Conservation (phyloP, 169 alveolate genomes). For the Plasmodium falciparum region DNA sequence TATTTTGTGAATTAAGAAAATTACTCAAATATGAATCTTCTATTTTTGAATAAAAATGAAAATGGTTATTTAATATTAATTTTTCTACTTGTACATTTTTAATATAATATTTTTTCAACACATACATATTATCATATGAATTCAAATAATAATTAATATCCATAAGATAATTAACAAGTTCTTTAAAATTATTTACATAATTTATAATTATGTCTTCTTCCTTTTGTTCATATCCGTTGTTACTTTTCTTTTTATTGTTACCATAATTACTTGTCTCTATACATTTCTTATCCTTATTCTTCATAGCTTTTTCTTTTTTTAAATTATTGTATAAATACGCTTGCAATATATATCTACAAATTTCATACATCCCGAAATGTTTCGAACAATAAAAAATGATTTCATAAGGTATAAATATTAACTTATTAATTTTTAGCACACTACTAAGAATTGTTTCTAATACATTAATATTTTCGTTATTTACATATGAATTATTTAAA, state of each 20-base stretch:
- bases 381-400: conserved; percentile 50
- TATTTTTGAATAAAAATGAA: conserved; percentile 21
- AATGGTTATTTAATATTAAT: conserved; percentile 45
- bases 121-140: conserved; percentile 59
- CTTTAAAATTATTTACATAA: conserved; percentile 15
- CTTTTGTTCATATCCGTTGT: neutral
- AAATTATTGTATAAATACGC: conserved; percentile 12
- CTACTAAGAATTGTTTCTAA: conserved; percentile 48
- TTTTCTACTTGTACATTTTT: conserved; percentile 29
- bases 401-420: conserved; percentile 34
- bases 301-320: neutral
- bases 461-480: conserved; percentile 35
- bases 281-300: neutral
- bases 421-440: conserved; percentile 19
- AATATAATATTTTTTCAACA: conserved; percentile 17
- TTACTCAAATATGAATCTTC: conserved; percentile 36
- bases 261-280: neutral
- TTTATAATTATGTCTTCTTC: neutral
- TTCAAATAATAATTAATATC: conserved; percentile 40
- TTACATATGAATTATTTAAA: conserved; percentile 33
- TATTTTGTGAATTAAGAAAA: conserved; percentile 24
- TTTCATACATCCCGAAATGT: conserved; percentile 40
- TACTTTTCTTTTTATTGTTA: neutral
- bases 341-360: conserved; percentile 35
- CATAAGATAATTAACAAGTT: conserved; percentile 49